Percentiles rank a stretch among this genome's conserved stretches.
Evolutionary conservation across 2,329 filamentous ascomycete species (phyloP).

Genomic region (Diplodia seriata): DNA sequence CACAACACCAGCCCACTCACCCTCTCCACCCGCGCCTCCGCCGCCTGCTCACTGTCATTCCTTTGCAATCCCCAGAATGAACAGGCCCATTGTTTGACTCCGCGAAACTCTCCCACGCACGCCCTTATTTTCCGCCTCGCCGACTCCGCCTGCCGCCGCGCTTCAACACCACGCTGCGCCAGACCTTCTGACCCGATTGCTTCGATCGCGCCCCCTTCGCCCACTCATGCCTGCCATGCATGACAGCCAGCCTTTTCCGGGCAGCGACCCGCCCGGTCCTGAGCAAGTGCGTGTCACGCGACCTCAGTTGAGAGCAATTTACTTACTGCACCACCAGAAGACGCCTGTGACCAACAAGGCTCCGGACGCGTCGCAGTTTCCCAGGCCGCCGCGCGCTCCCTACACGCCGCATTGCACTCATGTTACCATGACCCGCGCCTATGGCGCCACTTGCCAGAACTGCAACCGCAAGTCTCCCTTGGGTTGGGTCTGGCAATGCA

Average conservation of each 20-base stretch:
- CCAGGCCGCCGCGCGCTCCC: constrained; percentile 19
- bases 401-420: constrained; percentile 64
- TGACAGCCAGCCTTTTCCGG: not conserved
- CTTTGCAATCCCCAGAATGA: constrained; percentile 16
- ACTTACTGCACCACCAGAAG: constrained; percentile 11
- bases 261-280: not conserved
- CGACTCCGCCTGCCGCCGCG: not conserved
- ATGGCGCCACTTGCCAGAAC: constrained; percentile 63
- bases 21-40: not conserved
- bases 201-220: not conserved
- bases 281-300: constrained; percentile 19
- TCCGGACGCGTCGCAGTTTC: constrained; percentile 10
- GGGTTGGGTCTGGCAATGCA: constrained; percentile 78
- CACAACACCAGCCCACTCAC: not conserved
- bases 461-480: constrained; percentile 65
- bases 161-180: constrained; percentile 12
- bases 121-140: not conserved
- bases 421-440: constrained; percentile 70
- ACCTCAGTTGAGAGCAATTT: constrained; percentile 21
- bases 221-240: not conserved
- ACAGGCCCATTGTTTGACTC: constrained; percentile 27
- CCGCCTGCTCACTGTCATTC: constrained; percentile 19
- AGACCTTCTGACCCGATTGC: not conserved
- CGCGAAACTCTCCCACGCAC: not conserved
- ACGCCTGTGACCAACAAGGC: not conserved